Evolutionary conservation across 345 rosid genomes (phyloP).

Genomic region (Cardamine resedifolia): DNA sequence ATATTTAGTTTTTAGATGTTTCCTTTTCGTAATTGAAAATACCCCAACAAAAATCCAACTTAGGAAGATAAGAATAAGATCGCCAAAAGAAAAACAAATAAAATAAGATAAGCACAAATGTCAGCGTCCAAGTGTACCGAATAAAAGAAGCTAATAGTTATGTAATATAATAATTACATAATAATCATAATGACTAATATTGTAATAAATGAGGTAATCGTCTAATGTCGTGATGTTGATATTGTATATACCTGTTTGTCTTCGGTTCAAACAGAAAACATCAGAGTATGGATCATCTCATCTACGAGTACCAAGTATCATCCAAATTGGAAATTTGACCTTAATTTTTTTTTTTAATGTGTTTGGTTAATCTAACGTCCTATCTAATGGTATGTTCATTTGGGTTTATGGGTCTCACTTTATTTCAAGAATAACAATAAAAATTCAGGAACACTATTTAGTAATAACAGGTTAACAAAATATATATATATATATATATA

Average conservation of each 20-base stretch:
- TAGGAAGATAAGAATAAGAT: too few species aligned
- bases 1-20: not conserved
- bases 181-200: not conserved
- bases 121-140: slow-evolving; percentile 11
- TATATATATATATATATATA: too few species aligned
- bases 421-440: not conserved
- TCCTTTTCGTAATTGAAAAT: not conserved
- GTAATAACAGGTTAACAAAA: too few species aligned
- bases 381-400: not conserved
- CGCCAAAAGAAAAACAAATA: not conserved
- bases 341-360: not conserved
- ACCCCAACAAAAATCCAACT: slow-evolving; percentile 20
- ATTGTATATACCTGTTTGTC: not conserved
- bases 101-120: slow-evolving; percentile 22
- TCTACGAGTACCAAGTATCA: not conserved
- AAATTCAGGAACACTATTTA: not conserved
- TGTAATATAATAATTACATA: not conserved
- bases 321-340: slow-evolving; percentile 11
- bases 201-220: slow-evolving; percentile 11
- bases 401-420: too few species aligned
- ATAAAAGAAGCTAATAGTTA: not conserved
- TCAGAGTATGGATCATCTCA: slow-evolving; percentile 12
- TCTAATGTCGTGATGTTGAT: not conserved
- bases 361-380: slow-evolving; percentile 1
- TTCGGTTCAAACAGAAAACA: slow-evolving; percentile 11